Evolutionary conservation across 768 basidiomycete species (phyloP).

Genomic region (Leccinum obscurum): DNA sequence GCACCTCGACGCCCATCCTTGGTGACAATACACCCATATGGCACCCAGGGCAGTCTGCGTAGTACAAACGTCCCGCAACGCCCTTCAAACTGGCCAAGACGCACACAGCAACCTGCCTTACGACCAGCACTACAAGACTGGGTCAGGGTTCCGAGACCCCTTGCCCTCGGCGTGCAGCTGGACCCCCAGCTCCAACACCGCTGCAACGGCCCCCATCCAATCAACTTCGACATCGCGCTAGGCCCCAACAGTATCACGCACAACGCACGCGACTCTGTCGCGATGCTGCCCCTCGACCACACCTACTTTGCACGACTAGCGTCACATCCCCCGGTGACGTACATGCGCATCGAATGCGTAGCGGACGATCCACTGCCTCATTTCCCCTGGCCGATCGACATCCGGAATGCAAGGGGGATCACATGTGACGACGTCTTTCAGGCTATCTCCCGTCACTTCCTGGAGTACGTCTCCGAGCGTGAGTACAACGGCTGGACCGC

Average conservation of each 20-base stretch:
- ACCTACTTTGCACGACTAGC: not conserved
- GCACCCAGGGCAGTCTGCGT: not conserved
- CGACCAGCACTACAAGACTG: not conserved
- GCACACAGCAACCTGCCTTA: not conserved
- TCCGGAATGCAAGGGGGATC: not conserved
- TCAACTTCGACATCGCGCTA: not conserved
- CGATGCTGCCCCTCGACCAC: not conserved
- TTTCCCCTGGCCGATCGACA: not conserved
- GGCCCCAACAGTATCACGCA: not conserved
- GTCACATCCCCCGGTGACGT: not conserved
- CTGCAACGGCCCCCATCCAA: not conserved
- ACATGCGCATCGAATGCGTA: not conserved
- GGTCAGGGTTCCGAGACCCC: not conserved
- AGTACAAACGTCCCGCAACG: not conserved
- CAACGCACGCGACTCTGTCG: not conserved
- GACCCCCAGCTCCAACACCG: not conserved
- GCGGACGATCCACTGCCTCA: not conserved
- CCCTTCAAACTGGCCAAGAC: not conserved
- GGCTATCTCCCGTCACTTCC: not conserved
- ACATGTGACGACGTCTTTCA: not conserved
- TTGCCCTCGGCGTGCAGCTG: not conserved
- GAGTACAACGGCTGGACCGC: not conserved
- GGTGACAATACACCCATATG: not conserved
- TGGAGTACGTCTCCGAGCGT: not conserved
- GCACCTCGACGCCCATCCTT: not conserved